These are phyloP conservation scores for Solanum raphanifolium DNA, from an alignment of 257 asterid species.

Conservation along the genomic window DNA sequence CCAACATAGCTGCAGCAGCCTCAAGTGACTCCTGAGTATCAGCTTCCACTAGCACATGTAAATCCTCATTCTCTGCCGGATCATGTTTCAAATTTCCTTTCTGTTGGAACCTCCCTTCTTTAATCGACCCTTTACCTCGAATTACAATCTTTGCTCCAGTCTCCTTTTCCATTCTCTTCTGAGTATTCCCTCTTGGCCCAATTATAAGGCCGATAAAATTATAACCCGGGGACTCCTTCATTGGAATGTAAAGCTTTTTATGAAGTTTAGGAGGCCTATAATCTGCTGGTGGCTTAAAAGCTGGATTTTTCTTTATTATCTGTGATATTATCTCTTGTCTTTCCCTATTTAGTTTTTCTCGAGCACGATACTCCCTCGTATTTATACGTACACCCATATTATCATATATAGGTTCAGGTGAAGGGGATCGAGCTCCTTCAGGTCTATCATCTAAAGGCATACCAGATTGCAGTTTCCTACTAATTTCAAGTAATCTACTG, in stretches of 20 bases:
- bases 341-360: conserved; percentile 81
- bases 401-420: conserved; percentile 92
- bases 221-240: conserved; percentile 94
- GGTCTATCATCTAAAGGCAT: conserved; percentile 77
- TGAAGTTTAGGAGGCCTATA: conserved; percentile 93
- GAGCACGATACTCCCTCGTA: conserved; percentile 91
- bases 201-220: conserved; percentile 87
- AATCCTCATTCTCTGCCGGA: conserved; percentile 87
- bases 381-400: conserved; percentile 82
- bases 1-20: conserved; percentile 91
- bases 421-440: conserved; percentile 94
- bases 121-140: conserved; percentile 88
- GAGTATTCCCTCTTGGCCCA: conserved; percentile 96
- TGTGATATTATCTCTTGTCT: conserved; percentile 88
- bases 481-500: conserved; percentile 74
- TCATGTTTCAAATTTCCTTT: conserved; percentile 82
- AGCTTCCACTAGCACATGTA: conserved; percentile 90
- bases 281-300: conserved; percentile 95
- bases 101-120: conserved; percentile 89
- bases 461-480: conserved; percentile 86
- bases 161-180: conserved; percentile 93
- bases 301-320: conserved; percentile 88
- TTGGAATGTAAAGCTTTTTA: conserved; percentile 80
- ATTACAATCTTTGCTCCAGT: conserved; percentile 96
- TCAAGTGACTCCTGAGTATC: conserved; percentile 87